These are phyloP conservation scores for Nemania sp. DNA, from an alignment of 2,329 filamentous ascomycete species.

Conservation along the genomic window DNA sequence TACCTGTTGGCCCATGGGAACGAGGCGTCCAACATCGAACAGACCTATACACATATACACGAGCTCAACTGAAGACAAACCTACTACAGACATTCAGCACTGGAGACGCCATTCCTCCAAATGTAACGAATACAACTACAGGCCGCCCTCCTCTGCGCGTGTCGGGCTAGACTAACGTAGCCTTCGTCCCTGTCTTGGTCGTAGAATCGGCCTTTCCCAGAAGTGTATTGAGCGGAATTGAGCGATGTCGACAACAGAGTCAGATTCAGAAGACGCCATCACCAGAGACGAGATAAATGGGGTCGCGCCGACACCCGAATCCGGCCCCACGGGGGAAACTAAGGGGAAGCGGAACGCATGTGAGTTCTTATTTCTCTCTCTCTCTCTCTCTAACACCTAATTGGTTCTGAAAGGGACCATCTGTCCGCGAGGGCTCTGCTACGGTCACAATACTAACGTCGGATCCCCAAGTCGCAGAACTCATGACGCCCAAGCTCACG, in stretches of 20 bases:
- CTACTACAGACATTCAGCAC: neutral
- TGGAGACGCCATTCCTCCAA: neutral
- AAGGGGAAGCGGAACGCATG: constrained; percentile 47
- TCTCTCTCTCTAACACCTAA: neutral
- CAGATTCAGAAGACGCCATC: constrained; percentile 45
- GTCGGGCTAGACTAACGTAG: neutral
- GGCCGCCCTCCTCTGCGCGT: neutral
- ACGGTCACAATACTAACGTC: neutral
- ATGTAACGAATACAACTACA: constrained; percentile 1
- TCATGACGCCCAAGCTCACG: constrained; percentile 58
- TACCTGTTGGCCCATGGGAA: too few species aligned
- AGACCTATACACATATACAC: too few species aligned
- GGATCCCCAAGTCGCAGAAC: constrained; percentile 50
- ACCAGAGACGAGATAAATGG: constrained; percentile 47
- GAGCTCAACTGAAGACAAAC: neutral
- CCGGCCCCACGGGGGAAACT: constrained; percentile 26
- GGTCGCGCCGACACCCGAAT: constrained; percentile 39
- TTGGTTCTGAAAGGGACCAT: too few species aligned
- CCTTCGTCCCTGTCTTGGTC: neutral
- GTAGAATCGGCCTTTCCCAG: neutral
- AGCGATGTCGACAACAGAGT: constrained; percentile 32
- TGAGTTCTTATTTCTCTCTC: constrained; percentile 36
- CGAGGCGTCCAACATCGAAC: too few species aligned
- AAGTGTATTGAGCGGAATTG: neutral
- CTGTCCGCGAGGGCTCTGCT: neutral